A percentile compares a stretch with the other conserved stretches of the same genome.
phyloP scores from a whole-genome alignment of 163 green algal genomes.

The Picocystis sp. region DNA sequence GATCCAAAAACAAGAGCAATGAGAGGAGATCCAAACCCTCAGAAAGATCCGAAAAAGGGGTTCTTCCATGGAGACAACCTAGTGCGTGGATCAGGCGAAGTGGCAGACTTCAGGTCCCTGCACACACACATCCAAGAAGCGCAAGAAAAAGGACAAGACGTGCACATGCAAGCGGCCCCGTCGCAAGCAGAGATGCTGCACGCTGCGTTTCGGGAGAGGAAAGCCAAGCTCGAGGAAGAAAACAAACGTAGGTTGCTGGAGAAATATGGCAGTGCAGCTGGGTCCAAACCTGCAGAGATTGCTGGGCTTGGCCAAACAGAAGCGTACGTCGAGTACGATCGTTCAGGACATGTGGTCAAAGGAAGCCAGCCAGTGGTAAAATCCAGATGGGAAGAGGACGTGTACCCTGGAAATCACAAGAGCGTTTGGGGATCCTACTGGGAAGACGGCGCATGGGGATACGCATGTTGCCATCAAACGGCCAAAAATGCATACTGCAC shows the following conservation, averaged over 20 bases:
- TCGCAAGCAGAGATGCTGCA: constrained; percentile 78
- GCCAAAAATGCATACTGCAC: constrained; percentile 87
- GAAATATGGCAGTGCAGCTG: constrained; percentile 72
- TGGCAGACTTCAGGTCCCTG: constrained; percentile 58
- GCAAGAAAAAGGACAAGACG: constrained; percentile 59
- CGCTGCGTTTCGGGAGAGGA: constrained; percentile 79
- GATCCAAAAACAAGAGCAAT: constrained; percentile 98
- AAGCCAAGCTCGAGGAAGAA: constrained; percentile 42
- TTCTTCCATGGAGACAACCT: constrained; percentile 22
- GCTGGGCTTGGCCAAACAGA: constrained; percentile 68
- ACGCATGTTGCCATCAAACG: constrained; percentile 75
- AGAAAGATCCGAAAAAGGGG: constrained; percentile 41
- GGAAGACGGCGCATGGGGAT: constrained; percentile 78
- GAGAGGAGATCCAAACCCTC: constrained; percentile 84
- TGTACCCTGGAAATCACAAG: constrained; percentile 85
- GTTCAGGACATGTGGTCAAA: constrained; percentile 55
- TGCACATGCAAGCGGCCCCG: constrained; percentile 68
- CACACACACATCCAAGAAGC: constrained; percentile 68
- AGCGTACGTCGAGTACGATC: constrained; percentile 91
- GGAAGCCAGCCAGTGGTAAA: constrained; percentile 41
- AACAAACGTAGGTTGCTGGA: constrained; percentile 37
- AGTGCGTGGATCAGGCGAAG: constrained; percentile 42
- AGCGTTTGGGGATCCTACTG: constrained; percentile 90
- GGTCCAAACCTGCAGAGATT: constrained; percentile 40
- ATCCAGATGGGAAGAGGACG: constrained; percentile 90